phyloP scores from a whole-genome alignment of 345 rosid species.

The Xanthoceras sorbifolium region DNA sequence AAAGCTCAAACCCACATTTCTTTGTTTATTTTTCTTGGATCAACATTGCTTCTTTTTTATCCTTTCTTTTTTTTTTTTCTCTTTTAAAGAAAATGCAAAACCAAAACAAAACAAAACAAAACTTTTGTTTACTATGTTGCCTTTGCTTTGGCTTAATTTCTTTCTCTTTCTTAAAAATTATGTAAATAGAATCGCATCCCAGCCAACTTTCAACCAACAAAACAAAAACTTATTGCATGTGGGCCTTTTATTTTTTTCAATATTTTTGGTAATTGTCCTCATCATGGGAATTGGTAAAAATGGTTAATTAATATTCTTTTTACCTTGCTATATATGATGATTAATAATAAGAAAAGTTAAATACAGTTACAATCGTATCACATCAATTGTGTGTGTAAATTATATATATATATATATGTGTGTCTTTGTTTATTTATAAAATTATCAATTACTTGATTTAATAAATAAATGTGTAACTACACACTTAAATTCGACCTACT shows the following conservation, averaged over 20 bases:
- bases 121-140: neutral
- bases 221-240: neutral
- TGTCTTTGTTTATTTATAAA: too few relatives aligned
- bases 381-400: too few relatives aligned
- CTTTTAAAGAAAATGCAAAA: conserved; percentile 1
- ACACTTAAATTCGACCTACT: too few relatives aligned
- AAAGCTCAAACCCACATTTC: conserved; percentile 8
- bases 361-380: too few relatives aligned
- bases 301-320: too few relatives aligned
- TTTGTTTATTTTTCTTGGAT: conserved; percentile 8
- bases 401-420: too few relatives aligned
- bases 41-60: neutral
- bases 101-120: too few relatives aligned
- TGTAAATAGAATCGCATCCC: neutral
- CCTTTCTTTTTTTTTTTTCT: too few relatives aligned
- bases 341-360: too few relatives aligned
- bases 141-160: neutral
- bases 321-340: too few relatives aligned
- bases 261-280: neutral
- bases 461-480: too few relatives aligned
- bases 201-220: neutral
- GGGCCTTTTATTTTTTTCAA: neutral
- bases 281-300: neutral
- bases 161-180: neutral
- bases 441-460: too few relatives aligned